Conservation (phyloP, 139 green algal genomes). For the Astrephomene gubernaculifera region DNA sequence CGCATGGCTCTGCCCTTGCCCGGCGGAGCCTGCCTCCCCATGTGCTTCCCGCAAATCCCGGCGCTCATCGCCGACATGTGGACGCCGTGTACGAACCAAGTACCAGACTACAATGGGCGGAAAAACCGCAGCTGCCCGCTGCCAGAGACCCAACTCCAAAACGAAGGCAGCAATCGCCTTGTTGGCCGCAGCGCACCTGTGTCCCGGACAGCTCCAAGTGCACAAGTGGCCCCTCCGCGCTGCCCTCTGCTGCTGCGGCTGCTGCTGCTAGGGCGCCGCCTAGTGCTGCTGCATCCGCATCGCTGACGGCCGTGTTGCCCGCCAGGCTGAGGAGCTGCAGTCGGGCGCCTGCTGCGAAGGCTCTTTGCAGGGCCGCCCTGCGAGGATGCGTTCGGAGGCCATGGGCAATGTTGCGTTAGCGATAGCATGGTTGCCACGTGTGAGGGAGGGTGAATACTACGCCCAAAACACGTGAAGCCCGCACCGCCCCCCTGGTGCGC, state of each 20-base stretch:
- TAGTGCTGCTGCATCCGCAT: not conserved
- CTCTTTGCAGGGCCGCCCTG: not conserved
- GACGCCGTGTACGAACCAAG: no score
- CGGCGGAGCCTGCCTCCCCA: no score
- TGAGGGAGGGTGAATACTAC: not conserved
- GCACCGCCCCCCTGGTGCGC: not conserved
- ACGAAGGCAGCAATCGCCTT: not conserved
- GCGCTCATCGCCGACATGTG: no score
- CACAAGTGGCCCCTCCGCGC: not conserved
- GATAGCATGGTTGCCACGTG: not conserved
- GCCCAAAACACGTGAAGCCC: not conserved
- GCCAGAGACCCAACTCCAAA: not conserved
- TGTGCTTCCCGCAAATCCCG: no score
- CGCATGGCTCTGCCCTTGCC: not conserved
- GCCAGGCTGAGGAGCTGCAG: not conserved
- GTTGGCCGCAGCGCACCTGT: not conserved
- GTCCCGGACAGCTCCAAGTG: conserved; percentile 26
- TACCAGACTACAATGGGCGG: not conserved
- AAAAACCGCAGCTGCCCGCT: not conserved
- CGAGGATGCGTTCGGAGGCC: not conserved
- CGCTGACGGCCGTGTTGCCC: not conserved
- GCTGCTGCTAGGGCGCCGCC: not conserved
- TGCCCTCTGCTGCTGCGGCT: not conserved
- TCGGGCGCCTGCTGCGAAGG: not conserved
- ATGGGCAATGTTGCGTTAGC: not conserved